A percentile compares a stretch with the other conserved stretches of the same genome.
Conservation (phyloP, 495 filamentous ascomycete genomes). For the Lindgomyces ingoldianus region DNA sequence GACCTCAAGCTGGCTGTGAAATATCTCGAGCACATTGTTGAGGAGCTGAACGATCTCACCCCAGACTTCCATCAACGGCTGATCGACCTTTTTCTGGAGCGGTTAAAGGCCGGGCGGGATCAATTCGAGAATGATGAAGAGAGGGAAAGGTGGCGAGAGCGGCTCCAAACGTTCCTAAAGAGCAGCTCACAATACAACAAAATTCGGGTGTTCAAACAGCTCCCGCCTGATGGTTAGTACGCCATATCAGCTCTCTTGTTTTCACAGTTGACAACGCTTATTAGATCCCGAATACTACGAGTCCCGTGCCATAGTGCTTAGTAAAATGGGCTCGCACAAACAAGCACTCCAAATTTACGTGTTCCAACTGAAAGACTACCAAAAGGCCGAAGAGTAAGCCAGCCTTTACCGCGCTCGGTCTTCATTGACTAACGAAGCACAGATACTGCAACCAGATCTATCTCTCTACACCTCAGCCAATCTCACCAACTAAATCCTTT, state of each 20-base stretch:
- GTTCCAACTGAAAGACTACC: constrained; percentile 83
- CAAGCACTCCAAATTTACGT: constrained; percentile 95
- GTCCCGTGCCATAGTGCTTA: constrained; percentile 85
- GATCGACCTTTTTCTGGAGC: constrained; percentile 71
- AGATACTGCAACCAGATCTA: constrained; percentile 91
- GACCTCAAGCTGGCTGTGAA: constrained; percentile 69
- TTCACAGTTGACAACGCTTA: neutral
- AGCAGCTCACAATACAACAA: constrained; percentile 78
- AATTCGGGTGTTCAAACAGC: constrained; percentile 68
- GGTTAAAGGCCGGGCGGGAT: constrained; percentile 51
- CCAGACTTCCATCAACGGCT: constrained; percentile 86
- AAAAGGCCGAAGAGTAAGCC: constrained; percentile 86
- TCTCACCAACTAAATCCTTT: constrained; percentile 16
- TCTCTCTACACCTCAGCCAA: constrained; percentile 48
- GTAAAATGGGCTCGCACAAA: constrained; percentile 93
- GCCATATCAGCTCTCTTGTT: constrained; percentile 36
- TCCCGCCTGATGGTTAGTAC: constrained; percentile 74
- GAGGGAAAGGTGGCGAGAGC: constrained; percentile 59
- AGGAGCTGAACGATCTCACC: constrained; percentile 79
- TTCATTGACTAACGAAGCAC: neutral
- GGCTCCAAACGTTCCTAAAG: constrained; percentile 72
- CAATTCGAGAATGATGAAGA: constrained; percentile 52
- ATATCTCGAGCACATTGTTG: constrained; percentile 91
- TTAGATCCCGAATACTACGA: constrained; percentile 85
- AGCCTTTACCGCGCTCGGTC: neutral